These are phyloP conservation scores for Nemophila menziesii DNA, from an alignment of 257 asterid genomes.

Conservation along the genomic window DNA sequence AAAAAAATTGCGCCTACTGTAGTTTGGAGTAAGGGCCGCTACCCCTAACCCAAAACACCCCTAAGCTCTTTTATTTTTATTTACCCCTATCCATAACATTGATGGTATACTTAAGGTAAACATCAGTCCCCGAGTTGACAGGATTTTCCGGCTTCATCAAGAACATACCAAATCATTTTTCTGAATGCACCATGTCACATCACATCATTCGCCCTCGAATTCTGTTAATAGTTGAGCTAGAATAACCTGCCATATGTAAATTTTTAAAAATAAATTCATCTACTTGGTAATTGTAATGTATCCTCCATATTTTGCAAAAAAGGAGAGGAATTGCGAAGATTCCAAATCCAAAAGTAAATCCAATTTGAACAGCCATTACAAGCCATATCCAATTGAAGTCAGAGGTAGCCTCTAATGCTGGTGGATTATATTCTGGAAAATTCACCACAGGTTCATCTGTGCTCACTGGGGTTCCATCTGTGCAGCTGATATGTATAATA, in stretches of 20 bases:
- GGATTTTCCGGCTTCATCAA: too few species aligned
- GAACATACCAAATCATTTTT: too few species aligned
- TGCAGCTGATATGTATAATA: background rate
- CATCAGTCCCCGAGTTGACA: too few species aligned
- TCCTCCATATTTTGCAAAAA: constrained; percentile 6
- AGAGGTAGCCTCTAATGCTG: constrained; percentile 2
- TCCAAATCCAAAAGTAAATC: background rate
- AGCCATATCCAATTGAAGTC: constrained; percentile 1
- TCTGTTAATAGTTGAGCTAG: constrained; percentile 1
- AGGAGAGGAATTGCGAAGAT: constrained; percentile 1
- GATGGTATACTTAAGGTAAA: too few species aligned
- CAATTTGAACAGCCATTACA: constrained; percentile 3
- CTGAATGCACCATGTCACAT: too few species aligned
- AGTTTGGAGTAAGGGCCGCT: too few species aligned
- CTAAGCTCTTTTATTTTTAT: too few species aligned
- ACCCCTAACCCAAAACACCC: too few species aligned
- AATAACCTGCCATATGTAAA: constrained; percentile 1
- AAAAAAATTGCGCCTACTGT: too few species aligned
- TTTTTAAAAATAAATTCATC: constrained; percentile 3
- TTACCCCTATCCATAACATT: too few species aligned
- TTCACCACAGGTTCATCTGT: too few species aligned
- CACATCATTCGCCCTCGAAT: background rate
- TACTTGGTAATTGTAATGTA: constrained; percentile 1
- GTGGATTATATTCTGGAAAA: background rate
- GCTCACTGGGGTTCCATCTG: background rate